Evolutionary conservation across 2,329 filamentous ascomycete genomes (phyloP).

Genomic region (Alternaria postmessia): DNA sequence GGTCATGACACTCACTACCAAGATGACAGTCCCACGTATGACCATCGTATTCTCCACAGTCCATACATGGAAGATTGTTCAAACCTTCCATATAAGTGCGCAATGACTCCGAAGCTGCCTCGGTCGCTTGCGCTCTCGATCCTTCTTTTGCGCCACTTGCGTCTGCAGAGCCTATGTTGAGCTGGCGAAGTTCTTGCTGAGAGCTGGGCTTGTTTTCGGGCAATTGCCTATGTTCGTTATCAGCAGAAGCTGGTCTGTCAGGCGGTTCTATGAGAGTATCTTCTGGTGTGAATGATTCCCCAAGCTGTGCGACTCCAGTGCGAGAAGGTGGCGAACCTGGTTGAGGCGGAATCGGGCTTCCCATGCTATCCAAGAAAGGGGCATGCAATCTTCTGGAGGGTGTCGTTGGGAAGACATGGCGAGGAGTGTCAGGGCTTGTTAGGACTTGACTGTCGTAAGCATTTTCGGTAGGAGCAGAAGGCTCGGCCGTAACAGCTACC

Average conservation of each 20-base stretch:
- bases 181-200: too few relatives aligned
- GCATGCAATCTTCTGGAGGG: neutral
- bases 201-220: neutral
- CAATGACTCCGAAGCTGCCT: neutral
- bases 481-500: neutral
- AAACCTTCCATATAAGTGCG: neutral
- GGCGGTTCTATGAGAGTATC: neutral
- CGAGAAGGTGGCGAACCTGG: neutral
- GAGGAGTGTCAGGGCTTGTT: neutral
- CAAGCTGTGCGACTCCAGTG: neutral
- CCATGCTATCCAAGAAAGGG: neutral
- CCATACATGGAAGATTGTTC: slow-evolving; percentile 33
- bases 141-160: too few relatives aligned
- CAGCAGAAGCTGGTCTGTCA: neutral
- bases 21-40: slow-evolving; percentile 31
- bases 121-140: neutral
- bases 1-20: slow-evolving; percentile 25
- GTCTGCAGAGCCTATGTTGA: rapidly evolving
- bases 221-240: neutral
- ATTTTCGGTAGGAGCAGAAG: neutral
- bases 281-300: neutral
- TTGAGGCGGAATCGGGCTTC: neutral
- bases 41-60: slow-evolving; percentile 26
- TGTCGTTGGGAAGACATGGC: neutral
- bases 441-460: too few relatives aligned